Evolutionary conservation across 2,329 filamentous ascomycete species (phyloP).

Genomic region (Penicillium sp.): DNA sequence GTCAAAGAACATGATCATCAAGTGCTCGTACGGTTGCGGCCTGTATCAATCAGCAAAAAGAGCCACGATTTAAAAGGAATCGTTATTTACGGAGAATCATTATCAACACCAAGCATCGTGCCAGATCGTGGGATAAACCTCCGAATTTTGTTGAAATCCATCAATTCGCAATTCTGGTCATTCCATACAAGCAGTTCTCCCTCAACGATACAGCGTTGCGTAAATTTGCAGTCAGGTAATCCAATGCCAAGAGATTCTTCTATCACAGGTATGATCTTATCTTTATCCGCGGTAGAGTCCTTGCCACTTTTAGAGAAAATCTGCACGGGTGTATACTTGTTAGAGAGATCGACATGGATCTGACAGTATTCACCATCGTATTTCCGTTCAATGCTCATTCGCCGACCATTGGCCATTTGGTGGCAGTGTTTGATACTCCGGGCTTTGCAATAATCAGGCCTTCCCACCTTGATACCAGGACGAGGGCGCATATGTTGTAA

Average conservation of each 20-base stretch:
- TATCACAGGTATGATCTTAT: slow-evolving; percentile 62
- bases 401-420: slow-evolving; percentile 58
- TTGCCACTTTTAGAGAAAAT: slow-evolving; percentile 94
- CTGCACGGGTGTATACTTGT: slow-evolving; percentile 57
- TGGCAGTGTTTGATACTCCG: slow-evolving; percentile 73
- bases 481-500: slow-evolving; percentile 51
- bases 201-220: slow-evolving; percentile 70
- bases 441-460: slow-evolving; percentile 63
- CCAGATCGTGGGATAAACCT: slow-evolving; percentile 76
- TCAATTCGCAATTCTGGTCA: slow-evolving; percentile 61
- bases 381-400: slow-evolving; percentile 75
- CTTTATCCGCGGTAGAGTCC: slow-evolving; percentile 73
- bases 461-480: slow-evolving; percentile 63
- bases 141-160: slow-evolving; percentile 78
- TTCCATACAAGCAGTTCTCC: slow-evolving; percentile 80
- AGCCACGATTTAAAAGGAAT: too few species aligned
- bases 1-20: slow-evolving; percentile 63
- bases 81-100: slow-evolving; percentile 63
- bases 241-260: slow-evolving; percentile 64
- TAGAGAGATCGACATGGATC: slow-evolving; percentile 71
- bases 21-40: slow-evolving; percentile 53
- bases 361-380: slow-evolving; percentile 90
- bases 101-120: slow-evolving; percentile 62
- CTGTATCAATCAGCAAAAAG: slow-evolving; percentile 28
- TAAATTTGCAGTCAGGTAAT: slow-evolving; percentile 57